Base-by-base conservation (phyloP, 371 early-diverging fungal genomes). In the Saksenaea oblongispora region DNA sequence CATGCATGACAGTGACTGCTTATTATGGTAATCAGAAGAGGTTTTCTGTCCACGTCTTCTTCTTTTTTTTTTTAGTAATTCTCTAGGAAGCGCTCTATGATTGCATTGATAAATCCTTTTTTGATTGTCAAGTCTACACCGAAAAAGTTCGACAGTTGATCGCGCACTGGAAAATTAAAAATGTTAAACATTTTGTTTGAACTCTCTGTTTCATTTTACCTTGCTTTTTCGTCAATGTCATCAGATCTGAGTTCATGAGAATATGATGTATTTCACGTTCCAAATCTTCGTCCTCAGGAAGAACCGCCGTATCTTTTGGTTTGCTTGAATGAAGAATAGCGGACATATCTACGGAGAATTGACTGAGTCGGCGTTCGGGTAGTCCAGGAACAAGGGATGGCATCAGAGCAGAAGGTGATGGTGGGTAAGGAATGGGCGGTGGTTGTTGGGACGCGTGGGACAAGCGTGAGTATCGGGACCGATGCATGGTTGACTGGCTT, bases 371-470 rank as follows among this genome's bases (percentile, higher is more conserved):
- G 9, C 61, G 66, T 58, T 66, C 66, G 11, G 68, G 62, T 15
- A 73, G 56, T 10, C 22, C 10, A 10, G 51, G 51, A 22, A 47
- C 51, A 22, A 47, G 51, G 3, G 51, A 22, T 3, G 51, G 76
- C 87, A 95, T 58, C 73, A 66, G 73, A 97, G 98, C 74, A 94
- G 89, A 28, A 95, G 81, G 69, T 81, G 79, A 70, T 97, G 95
- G 17, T 67, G 67, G 15, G 91, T 96, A 64, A 98, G 80, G 73
- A 97, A 97, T 1, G 97, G 98, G 66, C 97, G 98, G 86, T 47
- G 51, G 24, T 22, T n/a, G 24, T 56, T 58, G 58, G 34, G 58
- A 22, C 27, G 31, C 11, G 9, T n/a, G 56, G 5, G 36, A 56
- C 22, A 22, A 22, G 24, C 22, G 51, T n/a, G 51, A 47, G 11